Base-by-base conservation (phyloP, 2,329 filamentous ascomycete genomes). In the Westerdykella ornata region DNA sequence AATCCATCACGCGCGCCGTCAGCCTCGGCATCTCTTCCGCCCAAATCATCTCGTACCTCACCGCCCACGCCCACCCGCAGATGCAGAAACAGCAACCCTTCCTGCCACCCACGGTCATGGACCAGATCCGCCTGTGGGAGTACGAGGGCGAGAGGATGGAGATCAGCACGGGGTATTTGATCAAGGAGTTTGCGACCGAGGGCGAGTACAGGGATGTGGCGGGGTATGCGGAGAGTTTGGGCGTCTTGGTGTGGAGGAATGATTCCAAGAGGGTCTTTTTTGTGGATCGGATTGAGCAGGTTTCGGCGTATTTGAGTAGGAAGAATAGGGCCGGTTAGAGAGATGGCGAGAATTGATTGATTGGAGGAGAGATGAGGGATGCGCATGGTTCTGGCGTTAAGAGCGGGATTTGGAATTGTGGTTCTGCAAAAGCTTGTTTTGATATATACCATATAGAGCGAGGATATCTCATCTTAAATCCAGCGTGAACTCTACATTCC, bases 71-170 rank as follows among this genome's bases (percentile, higher is more conserved):
- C 0, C 92, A 98, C 68, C 88, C 94, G 34, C 87, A 97, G 66
- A 88, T 98, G 79, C 82, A 84, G 54, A 83, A 84, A 47, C 74
- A 78, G 33, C 76, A 78, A 0, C 85, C 89, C 1, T 79, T 95
- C 13, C 76, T 98, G 2, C 92, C 94, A 1, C 89, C 92, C 0
- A 97, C 94, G 0, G 92, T 98, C 13, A 87, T 96, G 48, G 92
- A 98, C 67, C 92, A 98, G 72, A 96, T 98, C 57, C 78, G 89
- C 2, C 78, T 98, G 15, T 98, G 92, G 92, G 90, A 98, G 71
- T 81, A 97, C 39, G 92, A 98, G 67, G 88, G 90, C 49, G 92
- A 98, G 70, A 79, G 92, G 38, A 94, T 98, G 78, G 85, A 85
- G 63, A 81, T 85, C 1, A 88, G 81, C 4, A 72, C 76, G 1